Evolutionary conservation across 495 filamentous ascomycete genomes (phyloP).

Genomic region (Hyaloscypha variabilis): DNA sequence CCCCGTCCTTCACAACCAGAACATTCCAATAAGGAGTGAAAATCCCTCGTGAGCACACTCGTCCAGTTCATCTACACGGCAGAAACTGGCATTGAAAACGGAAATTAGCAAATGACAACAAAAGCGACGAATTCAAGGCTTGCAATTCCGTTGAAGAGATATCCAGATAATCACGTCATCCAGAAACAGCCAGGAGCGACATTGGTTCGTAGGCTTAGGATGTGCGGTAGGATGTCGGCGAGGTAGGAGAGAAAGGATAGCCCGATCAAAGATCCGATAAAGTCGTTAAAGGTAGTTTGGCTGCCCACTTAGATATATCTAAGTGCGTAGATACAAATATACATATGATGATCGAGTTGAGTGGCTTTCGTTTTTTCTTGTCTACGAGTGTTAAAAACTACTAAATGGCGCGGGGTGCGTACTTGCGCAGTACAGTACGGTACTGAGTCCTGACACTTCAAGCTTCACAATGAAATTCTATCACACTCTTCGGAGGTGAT

Average conservation of each 20-base stretch:
- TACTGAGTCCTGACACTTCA: too few species aligned
- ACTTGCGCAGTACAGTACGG: too few species aligned
- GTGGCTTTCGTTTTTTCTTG: constrained; percentile 52
- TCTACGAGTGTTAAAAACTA: constrained; percentile 40
- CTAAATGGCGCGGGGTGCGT: constrained; percentile 49
- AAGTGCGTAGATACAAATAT: constrained; percentile 56
- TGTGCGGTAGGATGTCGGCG: constrained; percentile 66
- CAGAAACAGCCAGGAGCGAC: constrained; percentile 64
- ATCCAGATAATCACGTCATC: constrained; percentile 56
- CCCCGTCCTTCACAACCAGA: too few species aligned
- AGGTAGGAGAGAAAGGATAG: constrained; percentile 67
- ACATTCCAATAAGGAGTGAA: too few species aligned
- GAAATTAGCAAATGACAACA: constrained; percentile 68
- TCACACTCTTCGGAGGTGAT: too few species aligned
- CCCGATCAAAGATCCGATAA: constrained; percentile 65
- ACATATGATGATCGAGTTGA: constrained; percentile 60
- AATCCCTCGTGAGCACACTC: constrained; percentile 18
- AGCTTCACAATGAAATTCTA: too few species aligned
- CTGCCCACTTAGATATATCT: constrained; percentile 66
- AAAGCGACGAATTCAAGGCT: constrained; percentile 64
- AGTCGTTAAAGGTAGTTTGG: constrained; percentile 66
- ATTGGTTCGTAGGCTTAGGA: constrained; percentile 56
- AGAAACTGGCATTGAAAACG: constrained; percentile 49
- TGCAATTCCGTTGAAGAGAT: constrained; percentile 51
- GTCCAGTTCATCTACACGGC: constrained; percentile 57